Conservation (phyloP, 768 basidiomycete genomes). For the Panus rudis region DNA sequence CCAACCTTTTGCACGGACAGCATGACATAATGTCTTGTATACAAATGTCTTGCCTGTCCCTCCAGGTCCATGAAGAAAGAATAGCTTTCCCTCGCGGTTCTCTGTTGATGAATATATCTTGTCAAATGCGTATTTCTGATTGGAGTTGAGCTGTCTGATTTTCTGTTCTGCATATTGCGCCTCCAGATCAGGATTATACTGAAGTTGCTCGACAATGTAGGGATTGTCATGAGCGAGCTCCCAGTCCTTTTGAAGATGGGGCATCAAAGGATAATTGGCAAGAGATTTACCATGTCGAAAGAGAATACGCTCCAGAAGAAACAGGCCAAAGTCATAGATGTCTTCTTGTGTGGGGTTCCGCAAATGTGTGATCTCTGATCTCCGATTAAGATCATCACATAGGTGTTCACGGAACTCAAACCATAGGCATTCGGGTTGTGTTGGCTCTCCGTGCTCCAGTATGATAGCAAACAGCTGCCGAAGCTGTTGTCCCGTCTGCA, state of each 20-base stretch:
- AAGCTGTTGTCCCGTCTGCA: conserved; percentile 31
- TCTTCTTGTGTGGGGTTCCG: conserved; percentile 23
- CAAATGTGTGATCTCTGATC: too few relatives aligned
- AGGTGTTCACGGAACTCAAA: conserved; percentile 25
- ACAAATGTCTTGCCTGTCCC: conserved; percentile 36
- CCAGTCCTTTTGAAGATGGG: conserved; percentile 24
- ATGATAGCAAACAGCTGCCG: conserved; percentile 34
- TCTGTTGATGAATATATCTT: not conserved
- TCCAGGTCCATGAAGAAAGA: conserved; percentile 34
- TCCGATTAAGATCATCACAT: conserved; percentile 33
- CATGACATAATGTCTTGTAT: conserved; percentile 27
- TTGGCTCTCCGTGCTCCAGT: conserved; percentile 23
- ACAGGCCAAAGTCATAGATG: conserved; percentile 36
- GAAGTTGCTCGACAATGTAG: conserved; percentile 26
- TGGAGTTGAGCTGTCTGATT: conserved; percentile 10
- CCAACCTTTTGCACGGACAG: conserved; percentile 18
- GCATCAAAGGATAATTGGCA: conserved; percentile 25
- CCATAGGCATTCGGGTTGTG: conserved; percentile 34
- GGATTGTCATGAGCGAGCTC: conserved; percentile 13
- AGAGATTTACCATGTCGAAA: conserved; percentile 17
- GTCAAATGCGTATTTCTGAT: conserved; percentile 14
- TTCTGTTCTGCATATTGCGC: not conserved
- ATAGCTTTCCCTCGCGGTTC: conserved; percentile 14
- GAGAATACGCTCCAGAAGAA: conserved; percentile 28
- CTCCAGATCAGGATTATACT: conserved; percentile 17